Conservation (phyloP, 345 rosid species). For the Aquilaria yunnanensis region DNA sequence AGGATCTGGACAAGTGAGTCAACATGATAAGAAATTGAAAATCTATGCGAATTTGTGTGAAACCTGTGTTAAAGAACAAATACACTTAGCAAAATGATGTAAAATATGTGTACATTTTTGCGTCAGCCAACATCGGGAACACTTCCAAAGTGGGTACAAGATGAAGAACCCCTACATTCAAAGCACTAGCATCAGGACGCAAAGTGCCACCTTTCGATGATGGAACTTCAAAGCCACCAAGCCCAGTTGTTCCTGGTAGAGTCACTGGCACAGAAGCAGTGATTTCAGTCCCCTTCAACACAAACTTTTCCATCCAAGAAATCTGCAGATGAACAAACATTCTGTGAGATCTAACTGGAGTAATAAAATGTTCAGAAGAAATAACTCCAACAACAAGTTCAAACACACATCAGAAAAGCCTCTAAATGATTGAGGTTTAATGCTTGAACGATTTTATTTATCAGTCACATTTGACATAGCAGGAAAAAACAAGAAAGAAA, state of each 20-base stretch:
- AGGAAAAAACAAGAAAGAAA: too few relatives aligned
- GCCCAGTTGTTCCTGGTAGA: slow-evolving; percentile 93
- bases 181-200: slow-evolving; percentile 95
- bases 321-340: slow-evolving; percentile 44
- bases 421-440: not conserved
- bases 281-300: slow-evolving; percentile 88
- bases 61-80: not conserved
- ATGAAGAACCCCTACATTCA: slow-evolving; percentile 95
- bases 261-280: slow-evolving; percentile 98
- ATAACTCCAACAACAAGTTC: slow-evolving; percentile 7
- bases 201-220: slow-evolving; percentile 83
- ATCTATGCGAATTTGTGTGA: too few relatives aligned
- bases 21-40: too few relatives aligned
- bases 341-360: slow-evolving; percentile 4
- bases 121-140: slow-evolving; percentile 76
- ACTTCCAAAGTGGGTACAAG: slow-evolving; percentile 94
- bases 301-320: slow-evolving; percentile 99
- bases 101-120: slow-evolving; percentile 55
- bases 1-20: too few relatives aligned
- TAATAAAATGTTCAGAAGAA: slow-evolving; percentile 3
- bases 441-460: not conserved
- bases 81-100: slow-evolving; percentile 3
- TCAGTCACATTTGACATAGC: too few relatives aligned
- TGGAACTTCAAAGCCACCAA: slow-evolving; percentile 99
- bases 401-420: slow-evolving; percentile 2